Evolutionary conservation across 1,139 yeast genomes (phyloP).

Genomic region (Sugiyamaella sp.): DNA sequence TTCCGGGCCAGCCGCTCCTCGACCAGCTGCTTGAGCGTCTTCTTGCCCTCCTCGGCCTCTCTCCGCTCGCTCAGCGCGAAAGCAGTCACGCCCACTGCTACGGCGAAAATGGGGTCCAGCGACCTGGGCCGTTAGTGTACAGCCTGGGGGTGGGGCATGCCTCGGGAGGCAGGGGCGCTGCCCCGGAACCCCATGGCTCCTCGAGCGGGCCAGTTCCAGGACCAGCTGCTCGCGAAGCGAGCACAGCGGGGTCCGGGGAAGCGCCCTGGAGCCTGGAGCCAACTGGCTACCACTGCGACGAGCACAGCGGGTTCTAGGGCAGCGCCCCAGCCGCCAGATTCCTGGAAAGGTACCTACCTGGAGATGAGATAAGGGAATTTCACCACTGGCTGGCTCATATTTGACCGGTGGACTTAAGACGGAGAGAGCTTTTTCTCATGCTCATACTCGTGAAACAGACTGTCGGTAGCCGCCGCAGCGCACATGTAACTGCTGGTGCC

Average conservation of each 20-base stretch:
- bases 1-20: constrained; percentile 8
- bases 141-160: too few species aligned
- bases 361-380: constrained; percentile 17
- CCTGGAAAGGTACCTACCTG: constrained; percentile 5
- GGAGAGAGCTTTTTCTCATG: too few species aligned
- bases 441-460: too few species aligned
- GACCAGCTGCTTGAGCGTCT: constrained; percentile 16
- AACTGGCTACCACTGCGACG: too few species aligned
- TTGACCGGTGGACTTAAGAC: too few species aligned
- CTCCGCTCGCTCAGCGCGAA: constrained; percentile 21
- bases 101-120: constrained; percentile 22
- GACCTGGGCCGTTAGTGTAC: constrained; percentile 14
- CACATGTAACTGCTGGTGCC: too few species aligned
- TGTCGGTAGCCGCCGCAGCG: too few species aligned
- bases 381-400: constrained; percentile 12
- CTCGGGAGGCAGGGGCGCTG: too few species aligned
- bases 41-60: constrained; percentile 22
- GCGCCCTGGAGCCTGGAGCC: too few species aligned
- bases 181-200: too few species aligned
- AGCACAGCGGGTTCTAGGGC: too few species aligned
- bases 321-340: background rate
- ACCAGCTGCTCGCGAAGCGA: background rate
- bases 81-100: constrained; percentile 19
- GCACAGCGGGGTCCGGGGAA: background rate
- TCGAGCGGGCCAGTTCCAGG: too few species aligned